phyloP scores from a whole-genome alignment of 2,329 filamentous ascomycete species.

The Polychaeton citri region DNA sequence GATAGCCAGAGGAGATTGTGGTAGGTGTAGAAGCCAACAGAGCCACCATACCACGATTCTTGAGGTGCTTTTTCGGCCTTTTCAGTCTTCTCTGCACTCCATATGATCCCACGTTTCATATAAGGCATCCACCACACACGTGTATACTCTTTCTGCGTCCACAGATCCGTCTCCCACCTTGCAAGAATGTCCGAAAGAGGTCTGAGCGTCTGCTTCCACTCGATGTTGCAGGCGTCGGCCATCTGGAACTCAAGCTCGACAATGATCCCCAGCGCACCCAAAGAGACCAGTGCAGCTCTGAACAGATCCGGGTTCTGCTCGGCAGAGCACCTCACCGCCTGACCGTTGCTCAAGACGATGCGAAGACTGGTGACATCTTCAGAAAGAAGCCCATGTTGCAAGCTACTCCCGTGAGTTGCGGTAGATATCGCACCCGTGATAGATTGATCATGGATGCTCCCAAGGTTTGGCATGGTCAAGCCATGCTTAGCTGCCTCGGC shows the following conservation, averaged over 20 bases:
- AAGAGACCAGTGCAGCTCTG: conserved; percentile 70
- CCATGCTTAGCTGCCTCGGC: conserved; percentile 59
- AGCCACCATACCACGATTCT: conserved; percentile 66
- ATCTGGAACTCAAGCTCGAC: conserved; percentile 78
- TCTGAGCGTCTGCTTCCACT: conserved; percentile 72
- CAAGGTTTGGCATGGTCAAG: conserved; percentile 79
- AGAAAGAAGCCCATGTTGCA: conserved; percentile 71
- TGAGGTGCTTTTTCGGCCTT: conserved; percentile 47
- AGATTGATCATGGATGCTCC: conserved; percentile 89
- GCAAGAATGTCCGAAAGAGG: conserved; percentile 54
- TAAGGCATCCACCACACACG: conserved; percentile 98
- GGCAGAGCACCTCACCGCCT: conserved; percentile 54
- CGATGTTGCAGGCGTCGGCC: conserved; percentile 67
- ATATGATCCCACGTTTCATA: conserved; percentile 73
- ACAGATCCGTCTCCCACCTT: conserved; percentile 61
- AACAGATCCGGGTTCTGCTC: conserved; percentile 66
- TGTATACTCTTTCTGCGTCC: conserved; percentile 78
- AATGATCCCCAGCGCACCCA: conserved; percentile 84
- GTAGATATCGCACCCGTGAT: conserved; percentile 87
- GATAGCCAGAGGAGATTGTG: conserved; percentile 77
- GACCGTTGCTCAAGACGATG: conserved; percentile 71
- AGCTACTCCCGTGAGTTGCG: conserved; percentile 80
- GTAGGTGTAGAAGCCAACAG: conserved; percentile 76
- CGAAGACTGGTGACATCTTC: conserved; percentile 62
- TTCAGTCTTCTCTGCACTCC: conserved; percentile 70